Conservation (phyloP, 345 rosid species). For the Citrus maxima region DNA sequence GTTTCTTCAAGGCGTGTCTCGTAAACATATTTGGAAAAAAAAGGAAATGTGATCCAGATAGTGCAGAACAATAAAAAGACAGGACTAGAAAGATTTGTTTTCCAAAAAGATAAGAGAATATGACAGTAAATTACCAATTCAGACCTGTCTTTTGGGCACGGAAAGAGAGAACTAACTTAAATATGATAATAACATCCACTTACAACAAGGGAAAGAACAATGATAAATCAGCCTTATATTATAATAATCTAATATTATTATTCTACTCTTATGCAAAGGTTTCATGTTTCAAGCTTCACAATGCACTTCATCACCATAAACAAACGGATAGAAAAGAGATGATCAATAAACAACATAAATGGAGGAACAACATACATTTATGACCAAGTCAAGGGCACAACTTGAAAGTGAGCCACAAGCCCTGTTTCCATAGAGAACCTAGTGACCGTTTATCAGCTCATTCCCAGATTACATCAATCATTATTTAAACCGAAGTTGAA, state of each 20-base stretch:
- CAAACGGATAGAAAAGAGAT: background rate
- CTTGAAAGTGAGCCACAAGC: background rate
- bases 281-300: background rate
- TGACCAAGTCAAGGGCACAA: background rate
- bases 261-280: background rate
- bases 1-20: background rate
- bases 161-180: background rate
- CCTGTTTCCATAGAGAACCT: background rate
- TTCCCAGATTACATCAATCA: background rate
- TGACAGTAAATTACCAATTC: background rate
- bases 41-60: background rate
- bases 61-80: background rate
- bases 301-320: background rate
- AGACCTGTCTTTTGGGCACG: background rate
- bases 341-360: background rate
- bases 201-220: background rate
- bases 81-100: background rate
- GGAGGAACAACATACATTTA: background rate
- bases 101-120: background rate
- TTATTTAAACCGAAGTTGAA: background rate
- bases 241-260: no score
- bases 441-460: background rate
- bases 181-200: background rate
- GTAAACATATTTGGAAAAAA: background rate
- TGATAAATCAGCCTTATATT: background rate